Conservation (phyloP, 352 stramenopile genomes). For the Phytopythium vexans region DNA sequence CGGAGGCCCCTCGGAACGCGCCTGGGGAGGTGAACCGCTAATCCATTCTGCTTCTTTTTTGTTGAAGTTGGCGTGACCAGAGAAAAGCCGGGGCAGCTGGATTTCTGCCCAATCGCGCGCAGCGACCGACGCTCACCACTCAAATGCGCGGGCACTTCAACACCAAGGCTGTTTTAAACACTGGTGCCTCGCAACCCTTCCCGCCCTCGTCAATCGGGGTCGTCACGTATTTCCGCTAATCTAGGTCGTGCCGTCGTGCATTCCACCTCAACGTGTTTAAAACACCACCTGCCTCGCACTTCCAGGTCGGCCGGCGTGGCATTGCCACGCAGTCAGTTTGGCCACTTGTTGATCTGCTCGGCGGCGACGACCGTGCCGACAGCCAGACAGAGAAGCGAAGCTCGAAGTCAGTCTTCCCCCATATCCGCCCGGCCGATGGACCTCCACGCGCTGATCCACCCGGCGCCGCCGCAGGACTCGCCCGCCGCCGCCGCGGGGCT, state of each 20-base stretch:
- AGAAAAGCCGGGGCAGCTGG: conserved; percentile 18
- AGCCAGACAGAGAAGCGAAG: neutral
- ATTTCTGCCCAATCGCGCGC: conserved; percentile 20
- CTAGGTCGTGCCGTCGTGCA: no score
- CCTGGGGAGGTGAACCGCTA: neutral
- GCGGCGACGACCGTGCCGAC: conserved; percentile 2
- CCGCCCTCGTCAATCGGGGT: no score
- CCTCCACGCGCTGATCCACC: conserved; percentile 74
- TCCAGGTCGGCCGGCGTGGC: no score
- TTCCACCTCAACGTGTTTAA: no score
- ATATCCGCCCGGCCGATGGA: conserved; percentile 36
- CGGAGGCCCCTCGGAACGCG: no score
- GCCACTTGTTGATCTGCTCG: no score
- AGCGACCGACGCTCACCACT: conserved; percentile 7
- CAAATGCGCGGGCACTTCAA: conserved; percentile 44
- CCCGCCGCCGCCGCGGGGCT: conserved; percentile 24
- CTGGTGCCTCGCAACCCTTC: neutral
- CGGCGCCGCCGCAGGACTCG: conserved; percentile 17
- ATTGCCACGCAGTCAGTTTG: no score
- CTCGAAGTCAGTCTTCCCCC: neutral
- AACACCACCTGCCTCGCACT: no score
- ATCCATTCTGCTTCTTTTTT: conserved; percentile 45
- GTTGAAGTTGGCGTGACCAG: conserved; percentile 52
- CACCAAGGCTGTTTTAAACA: conserved; percentile 29
- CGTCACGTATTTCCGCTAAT: no score